Base-by-base conservation (phyloP, 805 yeast species). In the Nakazawaea ernobii region DNA sequence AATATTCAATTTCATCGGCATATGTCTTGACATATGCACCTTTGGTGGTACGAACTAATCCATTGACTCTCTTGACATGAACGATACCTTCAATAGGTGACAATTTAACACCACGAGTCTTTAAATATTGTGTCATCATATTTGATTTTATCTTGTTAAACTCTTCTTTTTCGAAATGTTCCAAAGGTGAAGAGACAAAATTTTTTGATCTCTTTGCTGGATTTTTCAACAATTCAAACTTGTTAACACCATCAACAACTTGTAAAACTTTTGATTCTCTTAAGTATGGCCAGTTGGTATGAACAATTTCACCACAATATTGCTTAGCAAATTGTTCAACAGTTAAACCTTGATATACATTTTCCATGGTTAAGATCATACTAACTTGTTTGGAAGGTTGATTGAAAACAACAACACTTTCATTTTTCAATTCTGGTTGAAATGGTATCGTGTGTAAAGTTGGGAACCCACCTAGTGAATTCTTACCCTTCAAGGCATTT, bases 391-490 rank as follows among this genome's bases (percentile, higher is more conserved):
- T 78, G 1, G 96, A 80, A 2, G 96, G 94, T 58, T 79, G 84
- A 58, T 90, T 89, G 68, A 94, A 94, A 2, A 94, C 85, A 49
- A 75, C 67, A 10, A 89, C 82, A 52, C 82, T 86, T 50, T 81
- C 84, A 51, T 73, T 69, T 39, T 73, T 74, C 53, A 91, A 63
- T 42, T 74, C 69, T 4, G 71, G 63, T 0, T 69, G 61, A 58
- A 81, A 84, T 6, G 89, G 84, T 39, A 94, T 64, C 0, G 95
- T 80, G 42, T 77, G 66, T 58, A 94, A 72, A 11, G 92, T 72
- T 44, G 99, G 98, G 75, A 94, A 94, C 1, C 98, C 97, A 8
- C 96, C 95, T 46, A 86, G 66, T 48, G 86, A 69, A 2, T 82
- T 75, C n/a, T 67, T 68, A 36, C 98, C 97, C 1, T 74, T 64